These are phyloP conservation scores for Myxozyma monticola DNA, from an alignment of 805 yeast genomes.

Conservation along the genomic window DNA sequence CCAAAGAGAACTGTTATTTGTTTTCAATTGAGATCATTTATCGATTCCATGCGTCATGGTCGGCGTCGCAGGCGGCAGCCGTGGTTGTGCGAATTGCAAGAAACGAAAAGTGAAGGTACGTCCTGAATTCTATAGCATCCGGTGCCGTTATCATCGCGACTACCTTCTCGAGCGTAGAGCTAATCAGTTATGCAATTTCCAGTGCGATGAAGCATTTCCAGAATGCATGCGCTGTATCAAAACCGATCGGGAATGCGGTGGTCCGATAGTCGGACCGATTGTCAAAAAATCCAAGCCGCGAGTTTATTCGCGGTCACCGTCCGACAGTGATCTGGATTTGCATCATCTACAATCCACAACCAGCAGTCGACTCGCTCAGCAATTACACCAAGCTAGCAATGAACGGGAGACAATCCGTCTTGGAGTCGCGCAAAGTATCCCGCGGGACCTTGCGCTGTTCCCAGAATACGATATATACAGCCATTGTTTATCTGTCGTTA, in stretches of 20 bases:
- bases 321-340: no score
- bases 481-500: constrained; percentile 8
- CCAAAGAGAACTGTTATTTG: not conserved
- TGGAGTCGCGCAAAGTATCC: constrained; percentile 5
- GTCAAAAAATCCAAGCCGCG: not conserved
- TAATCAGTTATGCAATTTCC: not conserved
- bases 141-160: not conserved
- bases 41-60: constrained; percentile 12
- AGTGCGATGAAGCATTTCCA: constrained; percentile 22
- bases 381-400: no score
- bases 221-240: constrained; percentile 5
- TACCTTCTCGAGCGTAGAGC: not conserved
- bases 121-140: not conserved
- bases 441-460: constrained; percentile 9
- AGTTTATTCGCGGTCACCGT: not conserved
- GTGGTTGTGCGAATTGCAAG: constrained; percentile 25
- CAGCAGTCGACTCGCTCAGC: not conserved
- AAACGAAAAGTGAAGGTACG: constrained; percentile 24
- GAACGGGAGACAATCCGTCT: no score
- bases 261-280: not conserved
- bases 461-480: constrained; percentile 21
- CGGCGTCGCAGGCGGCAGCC: constrained; percentile 29
- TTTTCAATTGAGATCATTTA: not conserved
- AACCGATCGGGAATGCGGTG: not conserved
- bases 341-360: not conserved